Percentiles rank a stretch among this genome's conserved stretches.
These are phyloP conservation scores for Alternaria longipes DNA, from an alignment of 2,329 filamentous ascomycete species.

Conservation along the genomic window DNA sequence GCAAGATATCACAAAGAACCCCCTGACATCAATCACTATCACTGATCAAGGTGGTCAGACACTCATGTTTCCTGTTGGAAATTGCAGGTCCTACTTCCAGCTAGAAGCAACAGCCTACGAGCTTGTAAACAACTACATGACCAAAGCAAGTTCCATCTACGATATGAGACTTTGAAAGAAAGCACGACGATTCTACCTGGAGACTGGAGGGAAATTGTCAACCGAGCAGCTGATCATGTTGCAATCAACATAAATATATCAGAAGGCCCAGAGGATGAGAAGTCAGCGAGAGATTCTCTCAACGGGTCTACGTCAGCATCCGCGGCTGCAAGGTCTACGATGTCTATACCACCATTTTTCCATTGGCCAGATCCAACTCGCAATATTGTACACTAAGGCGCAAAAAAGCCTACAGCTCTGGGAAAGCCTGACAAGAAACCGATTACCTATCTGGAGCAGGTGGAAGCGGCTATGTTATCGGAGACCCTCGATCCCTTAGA, in stretches of 20 bases:
- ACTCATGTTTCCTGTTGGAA: conserved; percentile 29
- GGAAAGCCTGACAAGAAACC: too few species aligned
- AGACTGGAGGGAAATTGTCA: conserved; percentile 34
- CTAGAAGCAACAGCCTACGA: conserved; percentile 40
- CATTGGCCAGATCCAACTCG: conserved; percentile 30
- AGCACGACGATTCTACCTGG: conserved; percentile 21
- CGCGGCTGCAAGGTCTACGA: too few species aligned
- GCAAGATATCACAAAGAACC: conserved; percentile 4
- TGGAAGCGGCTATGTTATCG: conserved; percentile 36
- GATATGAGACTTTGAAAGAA: not conserved
- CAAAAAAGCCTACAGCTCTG: too few species aligned
- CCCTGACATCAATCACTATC: conserved; percentile 29
- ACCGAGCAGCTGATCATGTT: conserved; percentile 21
- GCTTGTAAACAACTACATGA: conserved; percentile 14
- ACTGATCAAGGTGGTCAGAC: conserved; percentile 33
- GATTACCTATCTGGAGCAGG: conserved; percentile 29
- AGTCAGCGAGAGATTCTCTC: not conserved
- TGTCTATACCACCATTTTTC: conserved; percentile 37
- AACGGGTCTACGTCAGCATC: too few species aligned
- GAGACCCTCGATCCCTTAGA: not conserved
- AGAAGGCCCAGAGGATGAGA: conserved; percentile 5
- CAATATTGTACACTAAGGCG: too few species aligned
- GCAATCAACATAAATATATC: conserved; percentile 34
- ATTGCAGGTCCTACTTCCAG: conserved; percentile 44
- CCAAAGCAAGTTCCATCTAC: not conserved